A percentile compares a stretch with the other conserved stretches of the same genome.
These are phyloP conservation scores for Trichoderma atrobrunneum DNA, from an alignment of 2,329 filamentous ascomycete genomes.

Conservation along the genomic window DNA sequence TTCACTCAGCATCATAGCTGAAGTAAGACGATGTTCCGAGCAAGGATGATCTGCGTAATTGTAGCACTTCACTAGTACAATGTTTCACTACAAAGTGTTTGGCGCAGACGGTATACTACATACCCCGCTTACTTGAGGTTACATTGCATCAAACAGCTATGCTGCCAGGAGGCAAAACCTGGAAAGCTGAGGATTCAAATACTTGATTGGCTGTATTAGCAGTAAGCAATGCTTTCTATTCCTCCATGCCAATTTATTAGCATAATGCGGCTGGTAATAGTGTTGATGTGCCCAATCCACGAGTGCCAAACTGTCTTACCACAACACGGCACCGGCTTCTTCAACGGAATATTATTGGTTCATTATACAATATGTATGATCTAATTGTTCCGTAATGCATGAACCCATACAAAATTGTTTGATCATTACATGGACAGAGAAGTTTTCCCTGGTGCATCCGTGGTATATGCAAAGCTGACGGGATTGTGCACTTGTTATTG, in stretches of 20 bases:
- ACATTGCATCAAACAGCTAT: background rate
- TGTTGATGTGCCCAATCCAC: no score
- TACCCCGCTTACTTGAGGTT: background rate
- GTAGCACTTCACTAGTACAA: background rate
- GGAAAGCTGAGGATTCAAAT: background rate
- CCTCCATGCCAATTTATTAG: background rate
- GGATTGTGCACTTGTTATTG: background rate
- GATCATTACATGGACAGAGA: background rate
- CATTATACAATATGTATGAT: background rate
- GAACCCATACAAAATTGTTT: background rate
- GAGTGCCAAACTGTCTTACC: background rate
- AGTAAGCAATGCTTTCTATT: constrained; percentile 4
- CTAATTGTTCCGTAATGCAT: background rate
- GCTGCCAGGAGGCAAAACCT: background rate
- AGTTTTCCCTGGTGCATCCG: background rate
- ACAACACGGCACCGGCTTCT: background rate
- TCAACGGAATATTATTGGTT: background rate
- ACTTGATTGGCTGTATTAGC: background rate
- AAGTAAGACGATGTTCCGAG: background rate
- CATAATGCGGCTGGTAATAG: background rate
- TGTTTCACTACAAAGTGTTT: background rate
- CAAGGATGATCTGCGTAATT: background rate
- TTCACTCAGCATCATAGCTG: background rate
- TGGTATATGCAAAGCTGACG: background rate
- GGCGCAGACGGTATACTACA: background rate